A percentile compares a stretch with the other conserved stretches of the same genome.
Conservation (phyloP, 495 filamentous ascomycete genomes). For the Penicillium robsamsonii region DNA sequence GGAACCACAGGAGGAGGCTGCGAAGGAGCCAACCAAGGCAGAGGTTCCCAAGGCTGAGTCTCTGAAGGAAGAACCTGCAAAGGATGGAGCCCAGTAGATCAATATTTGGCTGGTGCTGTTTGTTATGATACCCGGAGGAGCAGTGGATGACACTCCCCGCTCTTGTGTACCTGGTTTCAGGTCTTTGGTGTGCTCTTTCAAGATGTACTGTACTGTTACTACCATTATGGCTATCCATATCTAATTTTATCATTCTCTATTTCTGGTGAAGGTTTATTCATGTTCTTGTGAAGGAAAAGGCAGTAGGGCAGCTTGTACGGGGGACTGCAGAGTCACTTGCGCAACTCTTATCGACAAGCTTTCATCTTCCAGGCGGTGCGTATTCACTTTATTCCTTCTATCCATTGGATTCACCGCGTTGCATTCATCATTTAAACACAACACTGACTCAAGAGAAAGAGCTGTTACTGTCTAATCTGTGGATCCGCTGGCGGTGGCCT, state of each 20-base stretch:
- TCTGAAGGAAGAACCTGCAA: slow-evolving; percentile 16
- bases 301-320: slow-evolving; percentile 13
- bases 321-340: slow-evolving; percentile 8
- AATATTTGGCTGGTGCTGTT: slow-evolving; percentile 9
- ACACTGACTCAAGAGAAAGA: neutral
- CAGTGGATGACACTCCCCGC: slow-evolving; percentile 20
- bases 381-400: neutral
- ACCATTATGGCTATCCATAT: neutral
- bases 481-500: slow-evolving; percentile 11
- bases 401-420: neutral
- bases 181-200: slow-evolving; percentile 2
- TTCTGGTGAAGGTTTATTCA: neutral
- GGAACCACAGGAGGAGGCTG: slow-evolving; percentile 17
- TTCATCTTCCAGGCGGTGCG: neutral
- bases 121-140: slow-evolving; percentile 33
- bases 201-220: neutral
- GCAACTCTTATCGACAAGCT: slow-evolving; percentile 25
- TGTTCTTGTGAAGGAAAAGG: neutral
- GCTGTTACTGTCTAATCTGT: neutral
- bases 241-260: neutral
- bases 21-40: slow-evolving; percentile 18
- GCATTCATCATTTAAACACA: neutral
- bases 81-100: slow-evolving; percentile 30
- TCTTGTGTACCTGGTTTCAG: slow-evolving; percentile 16
- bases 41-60: slow-evolving; percentile 15